Evolutionary conservation across 495 filamentous ascomycete genomes (phyloP).

Genomic region (Xanthoparmelia taractica): DNA sequence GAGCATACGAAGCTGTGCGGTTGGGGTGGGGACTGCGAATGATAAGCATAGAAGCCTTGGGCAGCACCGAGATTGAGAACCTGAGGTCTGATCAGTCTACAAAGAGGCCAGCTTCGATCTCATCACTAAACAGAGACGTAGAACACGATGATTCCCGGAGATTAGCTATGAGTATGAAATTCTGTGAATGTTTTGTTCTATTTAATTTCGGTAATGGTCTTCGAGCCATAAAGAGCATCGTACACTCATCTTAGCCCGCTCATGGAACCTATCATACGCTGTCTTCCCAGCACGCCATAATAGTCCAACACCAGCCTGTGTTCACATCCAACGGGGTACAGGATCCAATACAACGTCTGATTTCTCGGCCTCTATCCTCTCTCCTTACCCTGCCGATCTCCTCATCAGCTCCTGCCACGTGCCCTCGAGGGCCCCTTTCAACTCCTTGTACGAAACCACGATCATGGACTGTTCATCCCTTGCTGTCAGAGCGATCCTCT

Average conservation of each 20-base stretch:
- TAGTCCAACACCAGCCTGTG: not conserved
- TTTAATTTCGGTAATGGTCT: not conserved
- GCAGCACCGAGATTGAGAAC: not conserved
- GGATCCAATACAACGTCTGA: not conserved
- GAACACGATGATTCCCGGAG: not conserved
- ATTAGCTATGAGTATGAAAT: not conserved
- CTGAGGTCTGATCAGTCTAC: not conserved
- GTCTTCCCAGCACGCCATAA: not conserved
- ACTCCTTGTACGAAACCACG: conserved; percentile 76
- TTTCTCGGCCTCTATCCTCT: not conserved
- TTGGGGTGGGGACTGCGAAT: not conserved
- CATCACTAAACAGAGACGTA: not conserved
- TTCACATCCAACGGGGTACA: not conserved
- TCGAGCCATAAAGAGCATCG: not conserved
- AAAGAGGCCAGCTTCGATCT: not conserved
- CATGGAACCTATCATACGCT: not conserved
- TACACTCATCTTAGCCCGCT: not conserved
- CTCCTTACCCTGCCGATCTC: conserved; percentile 4
- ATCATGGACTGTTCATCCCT: conserved; percentile 82
- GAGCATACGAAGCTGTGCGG: not conserved
- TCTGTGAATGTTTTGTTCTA: not conserved
- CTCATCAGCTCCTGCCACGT: conserved; percentile 73
- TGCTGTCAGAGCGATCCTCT: conserved; percentile 76
- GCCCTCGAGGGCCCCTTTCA: conserved; percentile 68
- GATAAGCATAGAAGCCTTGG: not conserved